Percentiles rank a stretch among this genome's conserved stretches.
Evolutionary conservation across 176 grass and related monocot species (phyloP).

Genomic region (Aechmea fasciata): DNA sequence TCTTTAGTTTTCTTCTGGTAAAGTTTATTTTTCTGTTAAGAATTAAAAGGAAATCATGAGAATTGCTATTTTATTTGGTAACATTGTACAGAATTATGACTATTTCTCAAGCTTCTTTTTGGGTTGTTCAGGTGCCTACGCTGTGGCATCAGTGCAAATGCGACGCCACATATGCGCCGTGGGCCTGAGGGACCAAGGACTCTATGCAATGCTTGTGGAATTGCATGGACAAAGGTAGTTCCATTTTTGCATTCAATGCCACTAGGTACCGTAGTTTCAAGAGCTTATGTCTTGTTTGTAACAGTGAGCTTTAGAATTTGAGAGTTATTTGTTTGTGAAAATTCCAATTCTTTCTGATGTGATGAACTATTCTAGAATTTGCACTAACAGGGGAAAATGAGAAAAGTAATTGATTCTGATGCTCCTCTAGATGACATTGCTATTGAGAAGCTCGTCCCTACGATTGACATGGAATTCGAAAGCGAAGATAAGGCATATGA

Average conservation of each 20-base stretch:
- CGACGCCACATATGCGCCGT: constrained; percentile 69
- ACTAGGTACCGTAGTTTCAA: not conserved
- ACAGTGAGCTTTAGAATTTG: not conserved
- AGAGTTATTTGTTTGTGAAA: not conserved
- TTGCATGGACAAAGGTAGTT: constrained; percentile 78
- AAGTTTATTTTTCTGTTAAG: too few species aligned
- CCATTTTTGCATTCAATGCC: not conserved
- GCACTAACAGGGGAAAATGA: constrained; percentile 63
- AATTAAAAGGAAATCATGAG: too few species aligned
- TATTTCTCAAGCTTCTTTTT: constrained; percentile 31
- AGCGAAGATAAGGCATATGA: constrained; percentile 79
- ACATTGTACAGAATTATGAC: constrained; percentile 4
- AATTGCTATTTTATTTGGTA: too few species aligned
- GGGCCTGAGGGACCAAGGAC: constrained; percentile 66
- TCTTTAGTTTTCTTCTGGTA: too few species aligned
- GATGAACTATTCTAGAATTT: constrained; percentile 24
- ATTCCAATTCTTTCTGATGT: constrained; percentile 12
- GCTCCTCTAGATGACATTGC: constrained; percentile 36
- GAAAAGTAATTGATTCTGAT: constrained; percentile 73
- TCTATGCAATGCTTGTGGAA: constrained; percentile 87
- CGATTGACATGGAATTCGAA: constrained; percentile 74
- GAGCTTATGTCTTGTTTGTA: not conserved
- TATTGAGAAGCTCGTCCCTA: constrained; percentile 45
- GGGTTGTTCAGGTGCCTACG: constrained; percentile 63
- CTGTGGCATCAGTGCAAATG: constrained; percentile 72